Percentiles rank a stretch among this genome's conserved stretches.
These are phyloP conservation scores for Thermothielavioides terrestris DNA, from an alignment of 495 filamentous ascomycete species.

Conservation along the genomic window DNA sequence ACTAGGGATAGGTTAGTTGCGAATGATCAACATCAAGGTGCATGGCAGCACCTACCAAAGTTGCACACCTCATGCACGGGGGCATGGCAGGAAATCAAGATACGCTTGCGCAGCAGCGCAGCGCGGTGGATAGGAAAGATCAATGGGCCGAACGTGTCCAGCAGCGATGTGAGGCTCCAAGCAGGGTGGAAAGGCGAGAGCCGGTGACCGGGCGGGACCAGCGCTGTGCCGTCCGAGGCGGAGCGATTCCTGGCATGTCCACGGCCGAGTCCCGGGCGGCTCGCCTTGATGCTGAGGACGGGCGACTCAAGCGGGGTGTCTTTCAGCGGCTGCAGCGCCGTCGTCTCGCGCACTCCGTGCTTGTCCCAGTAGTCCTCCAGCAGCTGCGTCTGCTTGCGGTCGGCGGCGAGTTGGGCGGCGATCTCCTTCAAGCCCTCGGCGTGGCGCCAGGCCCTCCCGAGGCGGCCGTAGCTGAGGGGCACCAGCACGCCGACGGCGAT, in stretches of 20 bases:
- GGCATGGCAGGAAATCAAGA: constrained; percentile 73
- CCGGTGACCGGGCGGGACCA: constrained; percentile 59
- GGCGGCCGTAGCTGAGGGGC: constrained; percentile 72
- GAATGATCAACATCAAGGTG: neutral
- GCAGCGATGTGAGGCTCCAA: constrained; percentile 63
- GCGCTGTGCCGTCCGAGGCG: constrained; percentile 49
- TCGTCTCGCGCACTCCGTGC: constrained; percentile 46
- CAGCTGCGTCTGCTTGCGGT: constrained; percentile 47
- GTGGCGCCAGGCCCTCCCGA: constrained; percentile 86
- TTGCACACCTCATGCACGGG: constrained; percentile 81
- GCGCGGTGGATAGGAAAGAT: constrained; percentile 85
- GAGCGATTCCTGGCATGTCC: constrained; percentile 48
- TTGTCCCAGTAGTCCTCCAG: constrained; percentile 76
- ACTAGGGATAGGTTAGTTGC: constrained; percentile 45
- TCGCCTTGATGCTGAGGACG: constrained; percentile 28
- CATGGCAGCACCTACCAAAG: constrained; percentile 53
- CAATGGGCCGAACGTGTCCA: constrained; percentile 80
- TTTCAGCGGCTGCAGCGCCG: constrained; percentile 37
- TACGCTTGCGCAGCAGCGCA: constrained; percentile 78
- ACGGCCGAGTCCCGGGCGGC: constrained; percentile 24
- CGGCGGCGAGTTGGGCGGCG: constrained; percentile 48
- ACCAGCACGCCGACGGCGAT: constrained; percentile 85
- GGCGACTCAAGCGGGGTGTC: constrained; percentile 51
- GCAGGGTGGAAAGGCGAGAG: constrained; percentile 78
- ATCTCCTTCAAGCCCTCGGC: constrained; percentile 67